Evolutionary conservation across 202 grass and related monocot species (phyloP).

Genomic region (Sporobolus alterniflorus): DNA sequence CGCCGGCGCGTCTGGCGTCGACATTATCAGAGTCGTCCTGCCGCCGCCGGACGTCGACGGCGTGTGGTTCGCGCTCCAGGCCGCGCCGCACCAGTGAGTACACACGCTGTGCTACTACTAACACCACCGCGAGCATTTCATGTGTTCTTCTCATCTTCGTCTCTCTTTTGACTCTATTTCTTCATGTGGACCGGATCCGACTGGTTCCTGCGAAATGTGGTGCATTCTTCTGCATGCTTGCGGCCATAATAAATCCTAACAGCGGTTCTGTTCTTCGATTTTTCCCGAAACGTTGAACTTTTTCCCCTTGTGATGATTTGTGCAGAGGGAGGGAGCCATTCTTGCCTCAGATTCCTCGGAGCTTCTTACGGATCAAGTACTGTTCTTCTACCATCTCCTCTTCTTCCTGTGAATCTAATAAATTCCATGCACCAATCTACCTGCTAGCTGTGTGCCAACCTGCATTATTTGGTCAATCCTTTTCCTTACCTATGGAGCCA

Average conservation of each 20-base stretch:
- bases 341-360: constrained; percentile 96
- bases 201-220: constrained; percentile 13
- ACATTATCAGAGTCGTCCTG: constrained; percentile 56
- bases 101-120: neutral
- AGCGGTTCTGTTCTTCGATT: neutral
- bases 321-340: constrained; percentile 88
- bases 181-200: neutral
- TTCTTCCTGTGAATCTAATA: neutral
- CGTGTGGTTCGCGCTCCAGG: constrained; percentile 83
- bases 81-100: constrained; percentile 75
- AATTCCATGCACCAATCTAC: constrained; percentile 8
- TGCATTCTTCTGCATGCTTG: neutral
- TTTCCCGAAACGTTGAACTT: constrained; percentile 3
- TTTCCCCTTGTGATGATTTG: constrained; percentile 16
- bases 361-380: constrained; percentile 94
- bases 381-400: neutral
- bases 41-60: constrained; percentile 53
- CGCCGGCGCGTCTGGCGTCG: constrained; percentile 17
- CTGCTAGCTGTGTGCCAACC: neutral
- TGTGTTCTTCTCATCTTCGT: constrained; percentile 15
- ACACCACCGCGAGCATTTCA: constrained; percentile 49
- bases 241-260: neutral
- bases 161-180: neutral
- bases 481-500: neutral
- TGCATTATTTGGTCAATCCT: neutral